phyloP scores from a whole-genome alignment of 2,329 filamentous ascomycete species.

The Aureobasidium sp. region DNA sequence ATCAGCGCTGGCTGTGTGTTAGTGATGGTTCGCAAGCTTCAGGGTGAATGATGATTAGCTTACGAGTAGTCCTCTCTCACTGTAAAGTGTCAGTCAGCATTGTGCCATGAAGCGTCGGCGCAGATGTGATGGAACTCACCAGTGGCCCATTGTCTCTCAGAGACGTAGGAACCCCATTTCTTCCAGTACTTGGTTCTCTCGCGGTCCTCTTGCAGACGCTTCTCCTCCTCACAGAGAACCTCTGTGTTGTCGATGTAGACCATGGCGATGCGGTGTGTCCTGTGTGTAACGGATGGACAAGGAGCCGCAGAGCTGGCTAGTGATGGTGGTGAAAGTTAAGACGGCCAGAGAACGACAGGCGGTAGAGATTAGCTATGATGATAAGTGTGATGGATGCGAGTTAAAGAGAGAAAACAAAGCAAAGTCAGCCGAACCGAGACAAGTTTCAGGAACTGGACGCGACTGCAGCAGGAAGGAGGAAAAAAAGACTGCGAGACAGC shows the following conservation, averaged over 20 bases:
- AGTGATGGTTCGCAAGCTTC: not conserved
- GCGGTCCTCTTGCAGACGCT: constrained; percentile 76
- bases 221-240: constrained; percentile 83
- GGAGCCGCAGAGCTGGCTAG: not conserved
- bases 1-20: constrained; percentile 49
- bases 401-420: constrained; percentile 5
- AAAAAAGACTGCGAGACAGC: not conserved
- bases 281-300: not conserved
- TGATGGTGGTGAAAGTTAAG: not conserved
- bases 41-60: constrained; percentile 26
- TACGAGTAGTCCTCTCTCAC: constrained; percentile 86
- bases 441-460: constrained; percentile 10
- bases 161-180: constrained; percentile 91
- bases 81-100: constrained; percentile 35
- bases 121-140: constrained; percentile 43
- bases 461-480: not conserved
- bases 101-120: not conserved
- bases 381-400: constrained; percentile 4
- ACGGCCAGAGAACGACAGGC: not conserved
- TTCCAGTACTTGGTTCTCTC: constrained; percentile 90
- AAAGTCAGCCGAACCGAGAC: constrained; percentile 11
- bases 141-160: constrained; percentile 92
- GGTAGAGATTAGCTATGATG: not conserved
- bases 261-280: constrained; percentile 45
- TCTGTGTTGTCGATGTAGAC: constrained; percentile 83